A percentile compares a stretch with the other conserved stretches of the same genome.
Evolutionary conservation across 139 green algal genomes (phyloP).

Genomic region (Chlamydomonas incerta): DNA sequence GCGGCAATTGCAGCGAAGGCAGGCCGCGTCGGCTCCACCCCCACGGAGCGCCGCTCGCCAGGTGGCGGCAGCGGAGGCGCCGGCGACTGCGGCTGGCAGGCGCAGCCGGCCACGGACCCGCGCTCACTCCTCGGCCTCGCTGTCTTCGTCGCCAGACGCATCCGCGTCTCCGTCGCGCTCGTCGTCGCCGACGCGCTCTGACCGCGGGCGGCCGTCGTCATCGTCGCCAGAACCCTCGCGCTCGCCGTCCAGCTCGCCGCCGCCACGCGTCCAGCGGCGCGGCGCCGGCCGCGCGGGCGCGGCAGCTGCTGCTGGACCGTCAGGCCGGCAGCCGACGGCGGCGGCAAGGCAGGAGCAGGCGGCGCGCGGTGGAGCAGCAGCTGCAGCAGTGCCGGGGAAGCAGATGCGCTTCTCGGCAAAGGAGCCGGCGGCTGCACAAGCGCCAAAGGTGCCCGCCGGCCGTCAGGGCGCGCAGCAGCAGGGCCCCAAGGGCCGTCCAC

Average conservation of each 20-base stretch:
- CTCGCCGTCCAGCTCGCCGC: constrained; percentile 15
- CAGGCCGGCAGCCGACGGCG: not conserved
- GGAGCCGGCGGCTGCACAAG: too few species aligned
- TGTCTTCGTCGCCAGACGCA: too few species aligned
- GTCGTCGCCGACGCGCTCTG: constrained; percentile 12
- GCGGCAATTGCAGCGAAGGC: not conserved
- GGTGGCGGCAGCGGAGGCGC: too few species aligned
- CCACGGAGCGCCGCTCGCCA: too few species aligned
- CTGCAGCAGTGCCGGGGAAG: not conserved
- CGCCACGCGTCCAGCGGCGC: not conserved
- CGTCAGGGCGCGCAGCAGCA: too few species aligned
- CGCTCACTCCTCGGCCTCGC: not conserved
- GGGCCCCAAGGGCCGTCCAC: too few species aligned
- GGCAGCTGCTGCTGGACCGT: too few species aligned
- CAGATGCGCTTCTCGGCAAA: too few species aligned
- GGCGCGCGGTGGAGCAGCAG: not conserved
- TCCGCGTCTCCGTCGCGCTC: not conserved
- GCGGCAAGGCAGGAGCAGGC: not conserved
- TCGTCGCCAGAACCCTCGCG: constrained; percentile 28
- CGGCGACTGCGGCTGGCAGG: not conserved
- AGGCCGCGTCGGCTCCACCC: not conserved
- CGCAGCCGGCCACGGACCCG: not conserved
- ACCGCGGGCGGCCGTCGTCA: not conserved
- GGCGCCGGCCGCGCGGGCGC: not conserved
- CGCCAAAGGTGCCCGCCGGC: too few species aligned